Percentiles rank a stretch among this genome's conserved stretches.
Evolutionary conservation across 2,329 filamentous ascomycete genomes (phyloP).

Genomic region (Elsinoe arachidis): DNA sequence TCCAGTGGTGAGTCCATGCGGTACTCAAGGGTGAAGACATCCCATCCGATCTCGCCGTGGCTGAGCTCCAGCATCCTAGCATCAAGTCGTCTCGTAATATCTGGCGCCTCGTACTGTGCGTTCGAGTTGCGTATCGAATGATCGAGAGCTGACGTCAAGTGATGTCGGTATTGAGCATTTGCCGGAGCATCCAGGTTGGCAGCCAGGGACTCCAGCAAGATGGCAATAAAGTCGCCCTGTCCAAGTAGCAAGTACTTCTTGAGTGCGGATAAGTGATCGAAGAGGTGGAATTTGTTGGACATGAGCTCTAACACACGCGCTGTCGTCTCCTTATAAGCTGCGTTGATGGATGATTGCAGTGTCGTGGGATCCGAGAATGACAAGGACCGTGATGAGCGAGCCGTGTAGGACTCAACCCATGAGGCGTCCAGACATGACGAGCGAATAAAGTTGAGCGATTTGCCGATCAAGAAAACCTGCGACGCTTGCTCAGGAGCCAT

Average conservation of each 20-base stretch:
- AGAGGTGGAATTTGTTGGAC: slow-evolving; percentile 89
- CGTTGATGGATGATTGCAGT: slow-evolving; percentile 85
- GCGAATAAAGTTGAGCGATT: slow-evolving; percentile 95
- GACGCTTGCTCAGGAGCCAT: slow-evolving; percentile 89
- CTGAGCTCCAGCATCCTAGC: slow-evolving; percentile 97
- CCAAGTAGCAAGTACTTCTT: slow-evolving; percentile 93
- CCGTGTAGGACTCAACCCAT: slow-evolving; percentile 95
- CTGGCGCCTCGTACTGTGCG: slow-evolving; percentile 86
- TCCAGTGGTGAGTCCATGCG: slow-evolving; percentile 95
- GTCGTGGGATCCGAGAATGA: slow-evolving; percentile 88
- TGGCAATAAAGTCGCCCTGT: slow-evolving; percentile 91
- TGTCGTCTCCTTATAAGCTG: slow-evolving; percentile 98
- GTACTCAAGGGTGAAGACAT: slow-evolving; percentile 97
- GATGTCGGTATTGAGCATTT: slow-evolving; percentile 94
- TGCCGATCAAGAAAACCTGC: slow-evolving; percentile 94
- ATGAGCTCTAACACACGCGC: slow-evolving; percentile 86
- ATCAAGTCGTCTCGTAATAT: slow-evolving; percentile 84
- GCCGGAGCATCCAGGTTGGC: slow-evolving; percentile 89
- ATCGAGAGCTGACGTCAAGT: slow-evolving; percentile 92
- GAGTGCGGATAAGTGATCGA: slow-evolving; percentile 81
- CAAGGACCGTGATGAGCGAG: slow-evolving; percentile 82
- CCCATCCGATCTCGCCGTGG: slow-evolving; percentile 96
- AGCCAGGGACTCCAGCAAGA: slow-evolving; percentile 93
- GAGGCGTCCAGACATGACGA: slow-evolving; percentile 88
- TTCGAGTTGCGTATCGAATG: slow-evolving; percentile 96